A percentile compares a stretch with the other conserved stretches of the same genome.
Evolutionary conservation across 306 rosid genomes (phyloP).

Genomic region (Cucurbita moschata): DNA sequence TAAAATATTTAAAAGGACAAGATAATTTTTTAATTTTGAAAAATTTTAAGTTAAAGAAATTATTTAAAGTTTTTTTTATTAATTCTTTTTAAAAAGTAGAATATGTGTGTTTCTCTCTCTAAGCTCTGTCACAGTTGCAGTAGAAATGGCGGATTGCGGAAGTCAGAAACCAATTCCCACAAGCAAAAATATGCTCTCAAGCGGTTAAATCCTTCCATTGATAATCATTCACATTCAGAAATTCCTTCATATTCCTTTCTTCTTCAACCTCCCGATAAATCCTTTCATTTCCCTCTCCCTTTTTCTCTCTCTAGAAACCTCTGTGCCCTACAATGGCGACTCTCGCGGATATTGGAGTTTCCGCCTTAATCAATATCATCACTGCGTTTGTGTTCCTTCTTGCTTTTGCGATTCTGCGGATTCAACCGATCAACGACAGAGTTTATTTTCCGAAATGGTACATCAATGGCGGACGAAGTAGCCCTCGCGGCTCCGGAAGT

Average conservation of each 20-base stretch:
- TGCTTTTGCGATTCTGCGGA: constrained; percentile 77
- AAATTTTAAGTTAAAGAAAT: no score
- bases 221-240: background rate
- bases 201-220: background rate
- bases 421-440: constrained; percentile 88
- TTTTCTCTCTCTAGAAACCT: background rate
- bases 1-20: no score
- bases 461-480: constrained; percentile 46
- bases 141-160: background rate
- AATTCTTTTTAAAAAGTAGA: no score
- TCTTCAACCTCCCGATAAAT: background rate
- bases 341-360: constrained; percentile 74
- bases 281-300: background rate
- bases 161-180: constrained; percentile 20
- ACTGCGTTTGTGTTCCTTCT: constrained; percentile 61
- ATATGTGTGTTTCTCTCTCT: no score
- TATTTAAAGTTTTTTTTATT: no score
- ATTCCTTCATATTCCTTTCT: constrained; percentile 1
- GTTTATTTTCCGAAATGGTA: constrained; percentile 92
- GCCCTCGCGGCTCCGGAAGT: constrained; percentile 52
- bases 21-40: no score
- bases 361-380: constrained; percentile 65
- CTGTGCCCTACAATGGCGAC: constrained; percentile 50
- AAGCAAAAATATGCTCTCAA: background rate
- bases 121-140: no score